phyloP scores from a whole-genome alignment of 176 grass and related monocot genomes.

The Eleusine coracana region DNA sequence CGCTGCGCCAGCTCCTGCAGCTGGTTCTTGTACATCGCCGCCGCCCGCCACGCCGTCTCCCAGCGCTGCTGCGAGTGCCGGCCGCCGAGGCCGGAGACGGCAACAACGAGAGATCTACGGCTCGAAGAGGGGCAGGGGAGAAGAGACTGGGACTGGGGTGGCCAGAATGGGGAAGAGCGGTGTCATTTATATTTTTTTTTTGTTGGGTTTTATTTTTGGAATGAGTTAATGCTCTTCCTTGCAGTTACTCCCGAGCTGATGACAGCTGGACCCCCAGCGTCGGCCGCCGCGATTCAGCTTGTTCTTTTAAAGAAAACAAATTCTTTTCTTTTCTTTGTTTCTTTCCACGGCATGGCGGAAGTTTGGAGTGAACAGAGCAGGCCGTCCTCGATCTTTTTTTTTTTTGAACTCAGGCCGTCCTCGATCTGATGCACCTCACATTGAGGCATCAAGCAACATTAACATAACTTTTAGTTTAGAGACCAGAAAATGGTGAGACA shows the following conservation, averaged over 20 bases:
- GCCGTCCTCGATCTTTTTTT: too few relatives aligned
- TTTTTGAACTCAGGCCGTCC: too few relatives aligned
- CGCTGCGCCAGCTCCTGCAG: conserved; percentile 98
- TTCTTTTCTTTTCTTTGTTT: background rate
- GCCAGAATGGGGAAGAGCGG: background rate
- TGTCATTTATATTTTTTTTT: background rate
- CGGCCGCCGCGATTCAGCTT: background rate
- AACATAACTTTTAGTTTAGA: too few relatives aligned
- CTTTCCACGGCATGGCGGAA: background rate
- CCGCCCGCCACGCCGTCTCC: background rate
- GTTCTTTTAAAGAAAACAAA: background rate
- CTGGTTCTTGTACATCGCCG: conserved; percentile 96
- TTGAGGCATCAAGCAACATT: too few relatives aligned
- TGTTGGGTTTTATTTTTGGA: background rate
- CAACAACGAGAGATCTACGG: conserved; percentile 49
- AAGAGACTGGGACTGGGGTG: conserved; percentile 16
- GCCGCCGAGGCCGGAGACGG: conserved; percentile 39
- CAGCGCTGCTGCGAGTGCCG: conserved; percentile 40
- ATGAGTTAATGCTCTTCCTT: background rate
- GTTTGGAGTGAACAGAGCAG: too few relatives aligned
- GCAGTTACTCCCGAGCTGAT: background rate
- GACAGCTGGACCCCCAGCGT: background rate
- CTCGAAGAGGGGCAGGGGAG: background rate
- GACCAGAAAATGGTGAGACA: too few relatives aligned
- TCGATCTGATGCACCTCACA: too few relatives aligned